These are phyloP conservation scores for Papiliotrema terrestris DNA, from an alignment of 1,284 basidiomycete genomes.

Conservation along the genomic window DNA sequence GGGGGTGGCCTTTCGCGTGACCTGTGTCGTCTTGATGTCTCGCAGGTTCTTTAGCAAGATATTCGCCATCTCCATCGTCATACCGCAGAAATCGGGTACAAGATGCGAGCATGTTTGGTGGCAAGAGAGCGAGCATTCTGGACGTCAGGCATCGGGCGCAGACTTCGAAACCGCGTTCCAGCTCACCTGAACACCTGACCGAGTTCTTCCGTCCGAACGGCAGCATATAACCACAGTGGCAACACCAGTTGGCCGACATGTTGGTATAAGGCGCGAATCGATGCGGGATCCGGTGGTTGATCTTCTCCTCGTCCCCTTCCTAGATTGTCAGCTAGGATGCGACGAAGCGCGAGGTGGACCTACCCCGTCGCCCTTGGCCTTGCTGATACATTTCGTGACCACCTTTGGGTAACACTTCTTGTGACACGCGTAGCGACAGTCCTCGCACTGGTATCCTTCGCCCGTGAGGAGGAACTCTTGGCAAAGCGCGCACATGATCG, in stretches of 20 bases:
- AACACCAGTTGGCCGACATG: slow-evolving; percentile 98
- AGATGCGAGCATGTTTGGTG: slow-evolving; percentile 97
- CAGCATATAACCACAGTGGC: slow-evolving; percentile 98
- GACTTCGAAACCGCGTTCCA: neutral
- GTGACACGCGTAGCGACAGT: slow-evolving; percentile 98
- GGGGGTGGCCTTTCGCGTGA: slow-evolving; percentile 33
- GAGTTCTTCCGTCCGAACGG: slow-evolving; percentile 96
- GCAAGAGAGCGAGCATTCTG: slow-evolving; percentile 91
- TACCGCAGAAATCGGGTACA: slow-evolving; percentile 98
- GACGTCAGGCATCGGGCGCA: slow-evolving; percentile 3
- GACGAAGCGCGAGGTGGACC: slow-evolving; percentile 44
- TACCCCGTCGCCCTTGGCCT: slow-evolving; percentile 82
- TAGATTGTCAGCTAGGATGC: slow-evolving; percentile 34
- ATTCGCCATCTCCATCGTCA: slow-evolving; percentile 99
- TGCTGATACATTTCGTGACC: slow-evolving; percentile 98
- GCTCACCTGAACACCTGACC: slow-evolving; percentile 71
- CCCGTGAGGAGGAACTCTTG: slow-evolving; percentile 97
- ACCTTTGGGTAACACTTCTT: slow-evolving; percentile 99
- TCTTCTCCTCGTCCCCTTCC: slow-evolving; percentile 97
- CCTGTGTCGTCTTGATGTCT: slow-evolving; percentile 60
- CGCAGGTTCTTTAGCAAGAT: slow-evolving; percentile 84
- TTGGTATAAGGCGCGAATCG: slow-evolving; percentile 97
- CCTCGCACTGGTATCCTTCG: slow-evolving; percentile 96
- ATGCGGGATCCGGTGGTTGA: slow-evolving; percentile 98
- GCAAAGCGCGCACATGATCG: slow-evolving; percentile 97